These are phyloP conservation scores for Podaxis sp. DNA, from an alignment of 768 basidiomycete genomes.

Conservation along the genomic window DNA sequence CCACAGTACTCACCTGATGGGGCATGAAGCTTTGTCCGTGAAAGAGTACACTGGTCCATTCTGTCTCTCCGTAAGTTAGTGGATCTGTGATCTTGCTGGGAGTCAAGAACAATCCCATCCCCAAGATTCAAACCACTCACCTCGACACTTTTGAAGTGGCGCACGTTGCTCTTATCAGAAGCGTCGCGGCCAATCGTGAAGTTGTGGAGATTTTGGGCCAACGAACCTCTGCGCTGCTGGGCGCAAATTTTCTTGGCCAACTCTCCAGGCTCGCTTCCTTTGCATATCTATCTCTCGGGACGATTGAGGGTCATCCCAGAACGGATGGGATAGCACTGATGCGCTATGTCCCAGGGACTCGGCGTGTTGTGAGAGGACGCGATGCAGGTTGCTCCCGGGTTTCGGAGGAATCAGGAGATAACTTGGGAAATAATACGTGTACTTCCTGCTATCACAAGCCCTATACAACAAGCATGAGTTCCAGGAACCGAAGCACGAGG, in stretches of 20 bases:
- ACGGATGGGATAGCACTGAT: constrained; percentile 41
- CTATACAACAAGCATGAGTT: constrained; percentile 37
- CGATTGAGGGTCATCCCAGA: constrained; percentile 53
- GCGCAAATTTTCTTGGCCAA: constrained; percentile 49
- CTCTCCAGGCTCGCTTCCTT: constrained; percentile 76
- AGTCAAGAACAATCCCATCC: neutral
- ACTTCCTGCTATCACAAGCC: constrained; percentile 87
- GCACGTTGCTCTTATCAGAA: constrained; percentile 74
- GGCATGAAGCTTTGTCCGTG: constrained; percentile 99
- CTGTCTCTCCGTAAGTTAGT: constrained; percentile 85
- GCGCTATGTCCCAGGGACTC: constrained; percentile 25
- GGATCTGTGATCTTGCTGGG: constrained; percentile 75
- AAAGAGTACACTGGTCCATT: constrained; percentile 92
- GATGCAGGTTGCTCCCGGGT: constrained; percentile 64
- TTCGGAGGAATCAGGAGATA: constrained; percentile 91
- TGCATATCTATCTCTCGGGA: constrained; percentile 56
- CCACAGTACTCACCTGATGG: constrained; percentile 70
- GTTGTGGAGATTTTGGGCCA: constrained; percentile 97
- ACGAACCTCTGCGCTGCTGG: constrained; percentile 62
- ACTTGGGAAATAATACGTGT: constrained; percentile 92
- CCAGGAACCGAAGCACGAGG: constrained; percentile 11
- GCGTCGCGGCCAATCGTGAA: constrained; percentile 91
- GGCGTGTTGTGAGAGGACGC: constrained; percentile 22
- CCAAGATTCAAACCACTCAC: constrained; percentile 35
- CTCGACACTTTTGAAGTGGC: constrained; percentile 86